Conservation (phyloP, 2,329 filamentous ascomycete species). For the Aspergillus carbonarius region DNA sequence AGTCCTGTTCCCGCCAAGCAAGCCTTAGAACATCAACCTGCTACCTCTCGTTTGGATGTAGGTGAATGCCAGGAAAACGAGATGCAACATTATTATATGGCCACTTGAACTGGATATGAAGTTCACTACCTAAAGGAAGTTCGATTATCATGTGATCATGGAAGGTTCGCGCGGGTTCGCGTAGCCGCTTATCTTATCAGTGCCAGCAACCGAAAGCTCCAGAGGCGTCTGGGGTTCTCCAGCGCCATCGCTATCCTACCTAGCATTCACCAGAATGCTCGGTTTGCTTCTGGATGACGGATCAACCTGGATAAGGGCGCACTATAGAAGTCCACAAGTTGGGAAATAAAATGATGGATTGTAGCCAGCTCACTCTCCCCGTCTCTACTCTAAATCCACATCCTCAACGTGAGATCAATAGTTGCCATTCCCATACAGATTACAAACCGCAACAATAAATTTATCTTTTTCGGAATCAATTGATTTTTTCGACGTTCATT, state of each 20-base stretch:
- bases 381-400: slow-evolving; percentile 8
- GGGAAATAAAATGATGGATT: slow-evolving; percentile 18
- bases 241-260: background rate
- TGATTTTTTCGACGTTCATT: background rate
- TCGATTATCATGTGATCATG: background rate
- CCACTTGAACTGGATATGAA: background rate
- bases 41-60: background rate
- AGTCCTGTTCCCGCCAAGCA: background rate
- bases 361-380: background rate
- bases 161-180: slow-evolving; percentile 18
- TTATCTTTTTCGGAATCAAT: background rate
- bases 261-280: slow-evolving; percentile 9
- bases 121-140: background rate
- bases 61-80: background rate
- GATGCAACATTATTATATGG: background rate
- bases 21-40: background rate
- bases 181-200: slow-evolving; percentile 25
- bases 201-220: slow-evolving; percentile 15
- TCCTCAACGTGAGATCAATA: background rate
- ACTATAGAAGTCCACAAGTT: slow-evolving; percentile 16
- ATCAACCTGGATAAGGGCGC: slow-evolving; percentile 5
- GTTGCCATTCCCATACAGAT: background rate
- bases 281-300: slow-evolving; percentile 2
- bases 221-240: slow-evolving; percentile 5
- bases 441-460: background rate